Evolutionary conservation across 495 filamentous ascomycete species (phyloP), one percentile per base, ranked within the genome.

Genomic region (Trichoderma virens): DNA sequence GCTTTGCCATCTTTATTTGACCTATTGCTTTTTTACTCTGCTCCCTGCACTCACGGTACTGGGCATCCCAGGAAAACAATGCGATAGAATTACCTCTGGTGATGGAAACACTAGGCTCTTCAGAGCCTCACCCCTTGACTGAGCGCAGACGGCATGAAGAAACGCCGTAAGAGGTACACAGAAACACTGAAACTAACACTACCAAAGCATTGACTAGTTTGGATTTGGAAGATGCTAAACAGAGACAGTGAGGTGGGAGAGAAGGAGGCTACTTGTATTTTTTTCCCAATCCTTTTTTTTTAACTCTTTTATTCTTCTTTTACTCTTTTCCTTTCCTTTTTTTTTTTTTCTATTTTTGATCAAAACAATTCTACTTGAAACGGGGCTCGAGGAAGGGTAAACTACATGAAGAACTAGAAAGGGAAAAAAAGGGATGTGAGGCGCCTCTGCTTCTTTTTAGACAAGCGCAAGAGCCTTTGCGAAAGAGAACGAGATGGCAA

Each of bases 321-420:
- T 20, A 51, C 9, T 20, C 18, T 51, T 7, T 25, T 51, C n/a
- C 45, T 51, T 51, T 47, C 43, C 3, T 14, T 20, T 51, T 8
- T 51, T 51, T 51, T 8, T 51, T 51, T 51, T 25, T 20, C n/a
- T 51, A 16, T 51, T 51, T 25, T 45, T 45, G 6, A n/a, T 16
- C 41, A 11, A 7, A 8, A 51, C n/a, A 20, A n/a, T 20, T 51
- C 38, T 41, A 41, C 23, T 51, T 51, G 45, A 51, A 51, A 51
- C 1, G 45, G 45, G 8, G 18, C 45, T 20, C 18, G 45, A 25
- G 5, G 45, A n/a, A 51, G n/a, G 20, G 45, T 16, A 16, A 51
- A 51, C n/a, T 51, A 51, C n/a, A 51, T 51, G 45, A 51, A n/a
- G 20, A 51, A 51, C n/a, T 51, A 51, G 45, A 51, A 45, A 45